A percentile compares a stretch with the other conserved stretches of the same genome.
These are phyloP conservation scores for Acarospora socialis DNA, from an alignment of 2,329 filamentous ascomycete genomes.

Conservation along the genomic window DNA sequence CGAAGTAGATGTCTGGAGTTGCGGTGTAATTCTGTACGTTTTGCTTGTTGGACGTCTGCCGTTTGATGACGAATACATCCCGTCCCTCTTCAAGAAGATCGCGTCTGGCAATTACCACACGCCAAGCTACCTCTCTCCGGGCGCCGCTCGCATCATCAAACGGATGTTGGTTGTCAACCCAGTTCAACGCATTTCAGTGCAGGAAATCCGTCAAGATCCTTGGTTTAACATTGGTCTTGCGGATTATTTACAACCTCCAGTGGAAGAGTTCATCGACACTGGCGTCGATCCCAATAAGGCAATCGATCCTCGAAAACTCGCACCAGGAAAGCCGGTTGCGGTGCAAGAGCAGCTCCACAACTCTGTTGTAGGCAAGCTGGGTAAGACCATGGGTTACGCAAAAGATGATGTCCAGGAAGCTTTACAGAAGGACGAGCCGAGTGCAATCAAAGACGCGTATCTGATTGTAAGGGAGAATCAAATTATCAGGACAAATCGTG, in stretches of 20 bases:
- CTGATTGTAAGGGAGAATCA: conserved; percentile 97
- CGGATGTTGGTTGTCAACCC: conserved; percentile 93
- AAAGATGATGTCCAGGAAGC: conserved; percentile 92
- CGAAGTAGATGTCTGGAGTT: conserved; percentile 81
- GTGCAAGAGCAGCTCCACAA: conserved; percentile 84
- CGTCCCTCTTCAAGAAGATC: conserved; percentile 94
- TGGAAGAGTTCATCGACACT: conserved; percentile 84
- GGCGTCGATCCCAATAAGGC: conserved; percentile 88
- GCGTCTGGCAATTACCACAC: conserved; percentile 86
- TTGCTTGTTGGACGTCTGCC: conserved; percentile 57
- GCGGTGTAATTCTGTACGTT: conserved; percentile 52
- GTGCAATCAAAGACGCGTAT: conserved; percentile 97
- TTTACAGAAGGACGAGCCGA: conserved; percentile 79
- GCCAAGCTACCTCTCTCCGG: conserved; percentile 77
- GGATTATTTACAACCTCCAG: conserved; percentile 69
- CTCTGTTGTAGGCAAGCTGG: conserved; percentile 86
- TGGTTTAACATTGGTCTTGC: conserved; percentile 89
- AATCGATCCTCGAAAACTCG: conserved; percentile 69
- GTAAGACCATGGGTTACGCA: conserved; percentile 95
- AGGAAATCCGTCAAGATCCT: conserved; percentile 80
- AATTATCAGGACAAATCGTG: conserved; percentile 87
- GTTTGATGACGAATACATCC: conserved; percentile 98
- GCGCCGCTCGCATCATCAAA: conserved; percentile 69
- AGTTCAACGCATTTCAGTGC: conserved; percentile 83
- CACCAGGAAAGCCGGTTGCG: conserved; percentile 60